These are phyloP conservation scores for Wickerhamomyces hampshirensis DNA, from an alignment of 805 yeast genomes.

Conservation along the genomic window DNA sequence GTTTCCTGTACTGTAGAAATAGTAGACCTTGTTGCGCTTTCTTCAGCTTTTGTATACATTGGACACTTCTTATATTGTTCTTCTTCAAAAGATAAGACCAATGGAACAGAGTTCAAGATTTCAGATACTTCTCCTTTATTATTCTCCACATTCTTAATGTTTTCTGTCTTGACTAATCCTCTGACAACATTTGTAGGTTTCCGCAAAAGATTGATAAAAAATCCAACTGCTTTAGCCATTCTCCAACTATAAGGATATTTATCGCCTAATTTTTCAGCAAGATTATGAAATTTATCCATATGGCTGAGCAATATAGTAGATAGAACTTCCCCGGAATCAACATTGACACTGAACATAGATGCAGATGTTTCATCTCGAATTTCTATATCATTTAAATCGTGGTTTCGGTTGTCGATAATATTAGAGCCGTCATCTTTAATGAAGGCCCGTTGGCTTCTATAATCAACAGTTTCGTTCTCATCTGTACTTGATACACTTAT, in stretches of 20 bases:
- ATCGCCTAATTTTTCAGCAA: slow-evolving; percentile 44
- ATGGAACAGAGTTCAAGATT: slow-evolving; percentile 22
- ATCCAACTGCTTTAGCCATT: slow-evolving; percentile 51
- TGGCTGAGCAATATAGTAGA: slow-evolving; percentile 34
- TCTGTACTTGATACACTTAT: background rate
- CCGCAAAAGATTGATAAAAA: slow-evolving; percentile 34
- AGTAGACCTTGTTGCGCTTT: slow-evolving; percentile 11
- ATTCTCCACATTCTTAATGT: slow-evolving; percentile 16
- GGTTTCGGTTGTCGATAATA: slow-evolving; percentile 19
- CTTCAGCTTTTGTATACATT: slow-evolving; percentile 9
- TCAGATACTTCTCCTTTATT: slow-evolving; percentile 19
- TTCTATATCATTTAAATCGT: slow-evolving; percentile 18
- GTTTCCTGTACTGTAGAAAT: background rate
- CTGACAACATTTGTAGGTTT: slow-evolving; percentile 26
- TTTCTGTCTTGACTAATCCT: slow-evolving; percentile 20
- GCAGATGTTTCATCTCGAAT: slow-evolving; percentile 20
- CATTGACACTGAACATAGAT: slow-evolving; percentile 29
- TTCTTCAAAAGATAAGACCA: slow-evolving; percentile 19
- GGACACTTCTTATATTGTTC: slow-evolving; percentile 14
- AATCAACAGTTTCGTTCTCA: slow-evolving; percentile 1
- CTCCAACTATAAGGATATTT: slow-evolving; percentile 68
- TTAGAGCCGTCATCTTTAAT: slow-evolving; percentile 13
- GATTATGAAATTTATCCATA: slow-evolving; percentile 36
- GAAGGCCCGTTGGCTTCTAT: slow-evolving; percentile 25
- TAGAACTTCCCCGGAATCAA: slow-evolving; percentile 32